phyloP scores from a whole-genome alignment of 495 filamentous ascomycete species.

The Xylaria acuta region DNA sequence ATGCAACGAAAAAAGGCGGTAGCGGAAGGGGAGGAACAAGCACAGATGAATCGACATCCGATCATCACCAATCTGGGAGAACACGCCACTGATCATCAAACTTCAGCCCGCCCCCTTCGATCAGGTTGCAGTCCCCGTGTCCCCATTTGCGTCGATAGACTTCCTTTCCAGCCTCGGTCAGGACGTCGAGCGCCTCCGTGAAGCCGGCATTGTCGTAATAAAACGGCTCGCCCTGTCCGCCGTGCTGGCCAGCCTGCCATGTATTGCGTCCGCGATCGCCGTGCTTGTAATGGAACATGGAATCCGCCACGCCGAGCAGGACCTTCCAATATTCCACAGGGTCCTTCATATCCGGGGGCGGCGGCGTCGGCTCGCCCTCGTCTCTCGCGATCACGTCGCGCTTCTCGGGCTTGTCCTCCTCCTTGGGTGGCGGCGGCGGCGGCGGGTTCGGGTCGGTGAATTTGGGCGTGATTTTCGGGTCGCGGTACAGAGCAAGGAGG shows the following conservation, averaged over 20 bases:
- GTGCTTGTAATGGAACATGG: conserved; percentile 52
- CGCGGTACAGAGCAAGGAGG: conserved; percentile 54
- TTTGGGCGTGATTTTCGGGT: conserved; percentile 37
- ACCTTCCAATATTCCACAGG: conserved; percentile 41
- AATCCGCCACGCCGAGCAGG: conserved; percentile 35
- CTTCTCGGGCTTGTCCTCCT: conserved; percentile 27
- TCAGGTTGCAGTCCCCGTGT: conserved; percentile 58
- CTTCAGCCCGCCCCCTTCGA: conserved; percentile 43
- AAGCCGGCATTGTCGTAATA: conserved; percentile 62
- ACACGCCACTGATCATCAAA: conserved; percentile 60
- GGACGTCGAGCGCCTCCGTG: conserved; percentile 56
- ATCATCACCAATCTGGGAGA: conserved; percentile 48
- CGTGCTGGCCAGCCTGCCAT: conserved; percentile 64
- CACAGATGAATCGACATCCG: background rate
- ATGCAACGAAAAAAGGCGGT: background rate
- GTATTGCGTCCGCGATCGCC: conserved; percentile 57
- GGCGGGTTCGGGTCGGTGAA: conserved; percentile 52
- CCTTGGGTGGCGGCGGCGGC: conserved; percentile 28
- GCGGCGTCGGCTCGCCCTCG: background rate
- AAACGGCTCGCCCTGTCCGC: conserved; percentile 66
- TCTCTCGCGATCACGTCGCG: background rate
- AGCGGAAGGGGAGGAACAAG: background rate
- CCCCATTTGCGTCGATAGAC: conserved; percentile 66
- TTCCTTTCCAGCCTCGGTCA: conserved; percentile 58
- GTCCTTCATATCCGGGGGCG: conserved; percentile 28